Base-by-base conservation (phyloP, 768 basidiomycete species). In the Lepiota brunneoincarnata region DNA sequence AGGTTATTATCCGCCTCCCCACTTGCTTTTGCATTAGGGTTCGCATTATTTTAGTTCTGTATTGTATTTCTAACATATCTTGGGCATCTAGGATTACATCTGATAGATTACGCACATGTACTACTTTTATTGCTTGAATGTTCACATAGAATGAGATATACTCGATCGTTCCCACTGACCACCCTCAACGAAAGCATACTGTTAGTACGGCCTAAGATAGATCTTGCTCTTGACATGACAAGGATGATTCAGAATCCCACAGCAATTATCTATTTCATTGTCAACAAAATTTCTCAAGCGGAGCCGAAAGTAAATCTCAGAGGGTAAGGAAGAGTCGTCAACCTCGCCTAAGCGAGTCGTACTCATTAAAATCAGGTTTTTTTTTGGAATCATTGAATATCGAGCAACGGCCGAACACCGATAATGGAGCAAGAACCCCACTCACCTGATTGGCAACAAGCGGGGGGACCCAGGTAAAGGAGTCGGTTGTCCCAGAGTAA, bases 331-430 rank as follows among this genome's bases (percentile, higher is more conserved):
- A 60, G 46, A 54, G 53, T 74, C 73, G 69, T 64, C 73, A 71
- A 53, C 50, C 65, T 60, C 69, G 61, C 62, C 68, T 40, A 45
- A 63, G 54, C 66, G 62, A 61, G 63, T 78, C 70, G 65, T 71
- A 72, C 73, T 78, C 76, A 76, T 78, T 78, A 76, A 75, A 75
- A 78, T 76, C 74, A 75, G 74, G 71, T 63, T 72, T 62, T 63
- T 69, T 69, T 72, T 74, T 67, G 58, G 57, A 67, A 75, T 77
- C 75, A 74, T 76, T 57, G 75, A 72, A 60, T 37, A 52, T 36
- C 31, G 31, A 31, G 7, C 31, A 45, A 53, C 51, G 45, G 39
- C 28, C 41, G 38, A 26, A 37, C 28, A 28, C 42, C 35, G 49
- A 60, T 40, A 55, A 52, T 54, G 21, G 26, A 61, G 39, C 47